These are phyloP conservation scores for Alectoria sarmentosa DNA, from an alignment of 495 filamentous ascomycete species.

Conservation along the genomic window DNA sequence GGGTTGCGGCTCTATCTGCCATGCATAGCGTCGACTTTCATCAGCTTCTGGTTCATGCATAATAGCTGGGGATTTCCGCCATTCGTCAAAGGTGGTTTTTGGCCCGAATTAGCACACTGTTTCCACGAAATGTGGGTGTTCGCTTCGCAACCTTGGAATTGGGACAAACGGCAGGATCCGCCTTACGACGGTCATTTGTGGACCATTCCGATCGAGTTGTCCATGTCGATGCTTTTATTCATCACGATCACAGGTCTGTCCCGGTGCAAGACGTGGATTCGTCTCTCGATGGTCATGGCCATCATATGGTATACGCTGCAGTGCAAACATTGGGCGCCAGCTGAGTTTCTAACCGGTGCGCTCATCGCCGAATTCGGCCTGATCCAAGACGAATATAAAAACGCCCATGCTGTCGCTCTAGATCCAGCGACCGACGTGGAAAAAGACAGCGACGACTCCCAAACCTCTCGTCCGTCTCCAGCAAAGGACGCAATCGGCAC, in stretches of 20 bases:
- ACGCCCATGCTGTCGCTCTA: not conserved
- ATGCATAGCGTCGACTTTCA: not conserved
- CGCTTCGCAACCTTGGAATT: not conserved
- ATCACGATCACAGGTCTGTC: not conserved
- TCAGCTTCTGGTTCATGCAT: not conserved
- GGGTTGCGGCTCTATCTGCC: not conserved
- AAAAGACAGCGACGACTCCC: not conserved
- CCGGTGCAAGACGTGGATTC: not conserved
- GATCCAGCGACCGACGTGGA: not conserved
- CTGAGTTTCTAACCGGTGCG: not conserved
- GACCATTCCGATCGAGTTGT: not conserved
- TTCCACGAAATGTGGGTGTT: not conserved
- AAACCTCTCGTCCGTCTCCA: not conserved
- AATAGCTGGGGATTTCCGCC: not conserved
- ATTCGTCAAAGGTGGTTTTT: not conserved
- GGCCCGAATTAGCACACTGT: not conserved
- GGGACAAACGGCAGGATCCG: not conserved
- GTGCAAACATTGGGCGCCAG: not conserved
- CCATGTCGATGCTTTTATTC: not conserved
- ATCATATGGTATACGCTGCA: not conserved
- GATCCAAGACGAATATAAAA: not conserved
- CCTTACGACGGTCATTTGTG: not conserved
- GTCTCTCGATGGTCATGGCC: not conserved
- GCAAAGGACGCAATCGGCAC: not conserved
- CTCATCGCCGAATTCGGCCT: not conserved